These are phyloP conservation scores for Hirschioporus abietinus DNA, from an alignment of 768 basidiomycete genomes.

Conservation along the genomic window DNA sequence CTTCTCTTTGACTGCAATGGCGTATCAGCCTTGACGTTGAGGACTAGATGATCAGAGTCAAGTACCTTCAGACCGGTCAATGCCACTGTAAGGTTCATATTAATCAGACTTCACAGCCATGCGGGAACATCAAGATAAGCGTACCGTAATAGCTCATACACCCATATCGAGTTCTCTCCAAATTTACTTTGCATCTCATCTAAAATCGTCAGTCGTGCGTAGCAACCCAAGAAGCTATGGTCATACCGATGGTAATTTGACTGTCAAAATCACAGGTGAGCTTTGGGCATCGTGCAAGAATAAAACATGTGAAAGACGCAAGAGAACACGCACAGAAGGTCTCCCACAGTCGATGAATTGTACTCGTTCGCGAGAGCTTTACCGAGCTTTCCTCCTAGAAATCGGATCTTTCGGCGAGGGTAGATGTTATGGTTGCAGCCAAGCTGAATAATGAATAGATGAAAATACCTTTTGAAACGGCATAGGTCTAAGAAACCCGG, in stretches of 20 bases:
- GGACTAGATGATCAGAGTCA: slow-evolving; percentile 2
- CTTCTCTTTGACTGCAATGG: slow-evolving; percentile 74
- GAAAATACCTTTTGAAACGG: slow-evolving; percentile 77
- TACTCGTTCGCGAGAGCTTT: slow-evolving; percentile 82
- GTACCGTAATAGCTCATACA: slow-evolving; percentile 85
- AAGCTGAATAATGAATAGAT: slow-evolving; percentile 3
- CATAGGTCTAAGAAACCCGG: slow-evolving; percentile 77
- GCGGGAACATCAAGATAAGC: slow-evolving; percentile 15
- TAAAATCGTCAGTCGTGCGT: slow-evolving; percentile 22
- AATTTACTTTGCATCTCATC: slow-evolving; percentile 79
- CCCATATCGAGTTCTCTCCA: slow-evolving; percentile 82
- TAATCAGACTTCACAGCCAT: neutral
- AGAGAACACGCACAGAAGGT: slow-evolving; percentile 64
- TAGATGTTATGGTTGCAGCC: neutral
- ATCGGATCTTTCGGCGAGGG: slow-evolving; percentile 62
- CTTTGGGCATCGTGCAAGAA: slow-evolving; percentile 3
- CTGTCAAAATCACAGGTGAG: slow-evolving; percentile 28
- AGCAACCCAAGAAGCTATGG: neutral
- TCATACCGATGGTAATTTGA: slow-evolving; percentile 51
- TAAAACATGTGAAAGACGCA: neutral
- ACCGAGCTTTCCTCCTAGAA: slow-evolving; percentile 93
- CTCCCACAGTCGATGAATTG: slow-evolving; percentile 83
- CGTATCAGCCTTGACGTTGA: neutral
- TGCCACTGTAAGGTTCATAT: slow-evolving; percentile 48
- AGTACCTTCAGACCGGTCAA: slow-evolving; percentile 84